Evolutionary conservation across 2,329 filamentous ascomycete genomes (phyloP), one percentile per base, ranked within the genome.

Genomic region (Aulographum hederae): DNA sequence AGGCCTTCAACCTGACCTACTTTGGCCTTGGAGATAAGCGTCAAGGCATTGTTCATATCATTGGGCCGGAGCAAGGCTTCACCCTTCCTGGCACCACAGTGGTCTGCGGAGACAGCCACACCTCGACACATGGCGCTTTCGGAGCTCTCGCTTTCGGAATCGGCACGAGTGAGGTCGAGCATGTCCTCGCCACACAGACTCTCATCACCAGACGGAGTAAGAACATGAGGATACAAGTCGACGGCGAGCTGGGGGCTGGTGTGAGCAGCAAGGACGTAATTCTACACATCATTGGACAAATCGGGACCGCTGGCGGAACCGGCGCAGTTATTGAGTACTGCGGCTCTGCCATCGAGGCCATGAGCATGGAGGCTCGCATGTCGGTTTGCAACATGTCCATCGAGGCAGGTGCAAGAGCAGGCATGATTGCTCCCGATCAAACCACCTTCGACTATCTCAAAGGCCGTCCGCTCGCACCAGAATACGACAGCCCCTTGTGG

Each of bases 361-460:
- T 95, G 45, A 92, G 81, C 56, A 93, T 98, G 71, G 89, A 95
- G 58, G 89, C 86, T 27, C 74, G 89, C 43, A 95, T 98, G 89
- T 94, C 85, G 39, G 92, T 98, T 53, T 95, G 89, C 65, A 98
- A 98, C 63, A 95, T 95, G 89, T 84, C 85, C 11, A 94, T 95
- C 44, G 89, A 98, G 63, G 89, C 68, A 43, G 89, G 89, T 56
- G 89, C 89, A 30, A 71, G 89, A 58, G 86, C 86, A 37, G 89
- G 89, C 42, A 92, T 98, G 84, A 76, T 98, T 37, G 89, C 89
- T 6, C 89, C 89, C 4, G 89, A 98, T 48, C 77, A 94, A 49
- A 78, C 65, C 36, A 95, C 89, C 18, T 93, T 93, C 45, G 81
- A 92, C 42, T 98, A 95, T 52, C 77, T 98, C 46, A 89, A 89